A percentile compares a stretch with the other conserved stretches of the same genome.
Evolutionary conservation across 1,284 basidiomycete genomes (phyloP).

Genomic region (Trametes sp.): DNA sequence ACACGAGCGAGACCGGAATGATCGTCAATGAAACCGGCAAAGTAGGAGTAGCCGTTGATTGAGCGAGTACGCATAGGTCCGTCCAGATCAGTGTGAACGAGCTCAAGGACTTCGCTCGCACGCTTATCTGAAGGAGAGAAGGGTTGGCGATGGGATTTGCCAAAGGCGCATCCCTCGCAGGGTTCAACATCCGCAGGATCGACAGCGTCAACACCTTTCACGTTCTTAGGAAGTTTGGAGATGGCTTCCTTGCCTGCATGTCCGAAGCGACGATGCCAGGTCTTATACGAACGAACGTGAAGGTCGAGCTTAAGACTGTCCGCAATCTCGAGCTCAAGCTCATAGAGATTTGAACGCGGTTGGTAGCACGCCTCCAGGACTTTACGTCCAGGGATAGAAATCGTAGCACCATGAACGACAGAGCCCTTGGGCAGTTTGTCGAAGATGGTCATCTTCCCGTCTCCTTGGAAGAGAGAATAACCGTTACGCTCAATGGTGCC

Average conservation of each 20-base stretch:
- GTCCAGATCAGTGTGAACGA: conserved; percentile 38
- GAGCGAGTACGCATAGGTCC: conserved; percentile 6
- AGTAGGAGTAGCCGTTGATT: not conserved
- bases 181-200: not conserved
- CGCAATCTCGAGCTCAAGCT: not conserved
- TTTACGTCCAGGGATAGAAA: not conserved
- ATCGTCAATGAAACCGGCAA: conserved; percentile 11
- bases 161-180: conserved; percentile 8
- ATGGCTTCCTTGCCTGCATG: not conserved
- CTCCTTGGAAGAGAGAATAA: conserved; percentile 10
- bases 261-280: conserved; percentile 6
- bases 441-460: conserved; percentile 2
- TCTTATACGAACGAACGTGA: no score
- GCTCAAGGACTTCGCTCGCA: conserved; percentile 30
- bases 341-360: not conserved
- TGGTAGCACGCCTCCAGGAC: not conserved
- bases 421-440: conserved; percentile 6
- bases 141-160: conserved; percentile 6
- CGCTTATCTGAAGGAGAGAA: conserved; percentile 10
- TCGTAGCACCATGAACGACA: conserved; percentile 4
- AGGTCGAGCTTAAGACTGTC: not conserved
- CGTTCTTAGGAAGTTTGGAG: not conserved
- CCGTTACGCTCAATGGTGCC: conserved; percentile 6
- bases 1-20: not conserved
- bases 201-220: not conserved